Evolutionary conservation across 306 rosid genomes (phyloP).

Genomic region (Pyrus pyrifolia): DNA sequence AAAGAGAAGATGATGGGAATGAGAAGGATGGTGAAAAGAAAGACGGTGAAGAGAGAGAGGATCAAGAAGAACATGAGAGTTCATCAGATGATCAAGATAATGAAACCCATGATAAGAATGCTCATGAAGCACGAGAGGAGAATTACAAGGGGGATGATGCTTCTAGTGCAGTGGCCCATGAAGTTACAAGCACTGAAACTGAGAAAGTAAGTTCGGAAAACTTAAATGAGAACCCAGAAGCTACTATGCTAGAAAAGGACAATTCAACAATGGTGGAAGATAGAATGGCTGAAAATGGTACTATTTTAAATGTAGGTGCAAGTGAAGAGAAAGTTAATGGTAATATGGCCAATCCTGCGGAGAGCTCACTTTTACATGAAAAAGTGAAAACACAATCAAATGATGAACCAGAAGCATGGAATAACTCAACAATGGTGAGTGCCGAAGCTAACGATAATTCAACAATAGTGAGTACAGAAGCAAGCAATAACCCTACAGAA

Average conservation of each 20-base stretch:
- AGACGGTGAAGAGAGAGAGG: conserved; percentile 35
- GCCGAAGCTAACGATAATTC: conserved; percentile 25
- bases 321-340: conserved; percentile 24
- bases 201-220: conserved; percentile 35
- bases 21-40: conserved; percentile 34
- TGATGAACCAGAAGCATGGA: conserved; percentile 26
- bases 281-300: conserved; percentile 14
- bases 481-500: conserved; percentile 1
- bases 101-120: conserved; percentile 17
- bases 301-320: conserved; percentile 26
- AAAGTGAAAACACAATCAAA: conserved; percentile 18
- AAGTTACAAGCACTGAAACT: conserved; percentile 31
- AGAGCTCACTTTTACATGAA: conserved; percentile 23
- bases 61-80: conserved; percentile 34
- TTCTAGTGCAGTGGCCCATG: conserved; percentile 94
- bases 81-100: conserved; percentile 33
- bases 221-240: conserved; percentile 28
- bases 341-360: conserved; percentile 16
- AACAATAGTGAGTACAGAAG: conserved; percentile 12
- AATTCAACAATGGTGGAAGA: conserved; percentile 34
- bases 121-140: conserved; percentile 91
- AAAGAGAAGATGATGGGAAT: conserved; percentile 37
- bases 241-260: conserved; percentile 24
- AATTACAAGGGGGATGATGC: conserved; percentile 91
- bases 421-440: conserved; percentile 18